Evolutionary conservation across 2,329 filamentous ascomycete species (phyloP), one percentile per base, ranked within the genome.

Genomic region (Trichoderma sp.): DNA sequence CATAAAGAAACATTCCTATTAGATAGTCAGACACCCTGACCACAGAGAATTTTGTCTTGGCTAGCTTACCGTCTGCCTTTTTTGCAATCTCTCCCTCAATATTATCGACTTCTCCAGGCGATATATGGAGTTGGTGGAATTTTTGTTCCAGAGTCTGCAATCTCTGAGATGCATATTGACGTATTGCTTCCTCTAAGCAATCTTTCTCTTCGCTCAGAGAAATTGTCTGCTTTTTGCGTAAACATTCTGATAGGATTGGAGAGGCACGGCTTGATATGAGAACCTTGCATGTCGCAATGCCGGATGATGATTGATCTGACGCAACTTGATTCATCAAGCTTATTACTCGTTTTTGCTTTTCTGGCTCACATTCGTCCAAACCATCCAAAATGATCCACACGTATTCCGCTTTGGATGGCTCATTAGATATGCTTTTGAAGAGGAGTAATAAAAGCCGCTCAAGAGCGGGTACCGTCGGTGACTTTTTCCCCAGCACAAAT

Each of bases 281-380:
- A 19, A 45, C 39, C 12, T 45, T 45, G n/a, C 39, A 45, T 1
- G 39, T 45, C n/a, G 39, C 10, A 45, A 19, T 45, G n/a, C 39
- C 39, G 12, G 39, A 10, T 6, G 39, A 45, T 12, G 39, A 22
- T 45, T n/a, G n/a, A 6, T 45, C 39, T 12, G 39, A 45, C 39
- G 39, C 39, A 5, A 45, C 8, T 9, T 45, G 39, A 45, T 45
- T 45, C 39, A 45, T 45, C 39, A 45, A 22, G n/a, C 39, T 45
- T 45, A 45, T n/a, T 45, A 45, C n/a, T 45, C 39, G 39, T 19
- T n/a, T n/a, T 45, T 45, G 39, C 39, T 45, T 45, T 10, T 45
- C 39, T 10, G 19, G 2, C 19, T 45, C 39, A n/a, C 39, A 45
- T 45, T 45, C 39, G 39, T 45, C 39, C 19, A 45, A 22, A 9